Percentiles rank a stretch among this genome's conserved stretches.
phyloP scores from a whole-genome alignment of 192 early-diverging fungal genomes.

The Podila clonocystis region DNA sequence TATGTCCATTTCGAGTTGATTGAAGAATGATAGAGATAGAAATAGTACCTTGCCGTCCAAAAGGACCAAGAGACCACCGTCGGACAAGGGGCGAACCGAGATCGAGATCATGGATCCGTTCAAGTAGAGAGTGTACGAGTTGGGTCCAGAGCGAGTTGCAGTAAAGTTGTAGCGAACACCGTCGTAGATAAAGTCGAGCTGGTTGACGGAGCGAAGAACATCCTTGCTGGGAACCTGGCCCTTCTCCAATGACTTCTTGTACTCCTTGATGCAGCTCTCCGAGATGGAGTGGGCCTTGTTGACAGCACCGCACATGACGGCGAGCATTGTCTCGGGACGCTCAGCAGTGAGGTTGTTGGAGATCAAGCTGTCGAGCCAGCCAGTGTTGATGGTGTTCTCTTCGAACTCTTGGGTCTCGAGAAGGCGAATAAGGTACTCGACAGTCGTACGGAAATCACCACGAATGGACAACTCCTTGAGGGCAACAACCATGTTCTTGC shows the following conservation, averaged over 20 bases:
- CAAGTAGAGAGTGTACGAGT: slow-evolving; percentile 80
- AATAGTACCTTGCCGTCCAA: slow-evolving; percentile 79
- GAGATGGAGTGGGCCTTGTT: slow-evolving; percentile 82
- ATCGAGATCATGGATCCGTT: slow-evolving; percentile 88
- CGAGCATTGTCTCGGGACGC: slow-evolving; percentile 89
- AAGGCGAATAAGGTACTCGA: slow-evolving; percentile 95
- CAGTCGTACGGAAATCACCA: slow-evolving; percentile 98
- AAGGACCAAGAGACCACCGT: slow-evolving; percentile 92
- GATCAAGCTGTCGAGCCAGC: slow-evolving; percentile 96
- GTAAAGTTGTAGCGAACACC: slow-evolving; percentile 92
- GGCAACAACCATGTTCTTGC: slow-evolving; percentile 97
- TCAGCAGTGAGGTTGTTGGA: slow-evolving; percentile 89
- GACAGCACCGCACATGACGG: slow-evolving; percentile 93
- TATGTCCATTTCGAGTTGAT: too few relatives aligned
- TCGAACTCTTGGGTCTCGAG: slow-evolving; percentile 91
- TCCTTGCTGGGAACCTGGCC: slow-evolving; percentile 89
- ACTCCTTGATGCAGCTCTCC: slow-evolving; percentile 73
- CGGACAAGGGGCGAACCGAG: slow-evolving; percentile 85
- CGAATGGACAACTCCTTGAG: slow-evolving; percentile 98
- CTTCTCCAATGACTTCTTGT: slow-evolving; percentile 86
- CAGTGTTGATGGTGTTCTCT: slow-evolving; percentile 92
- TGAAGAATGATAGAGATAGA: neutral
- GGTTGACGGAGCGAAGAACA: slow-evolving; percentile 76
- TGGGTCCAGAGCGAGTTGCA: slow-evolving; percentile 81
- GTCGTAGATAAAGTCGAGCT: slow-evolving; percentile 93